Conservation (phyloP, 805 yeast genomes). For the Saturnispora serradocipensis region DNA sequence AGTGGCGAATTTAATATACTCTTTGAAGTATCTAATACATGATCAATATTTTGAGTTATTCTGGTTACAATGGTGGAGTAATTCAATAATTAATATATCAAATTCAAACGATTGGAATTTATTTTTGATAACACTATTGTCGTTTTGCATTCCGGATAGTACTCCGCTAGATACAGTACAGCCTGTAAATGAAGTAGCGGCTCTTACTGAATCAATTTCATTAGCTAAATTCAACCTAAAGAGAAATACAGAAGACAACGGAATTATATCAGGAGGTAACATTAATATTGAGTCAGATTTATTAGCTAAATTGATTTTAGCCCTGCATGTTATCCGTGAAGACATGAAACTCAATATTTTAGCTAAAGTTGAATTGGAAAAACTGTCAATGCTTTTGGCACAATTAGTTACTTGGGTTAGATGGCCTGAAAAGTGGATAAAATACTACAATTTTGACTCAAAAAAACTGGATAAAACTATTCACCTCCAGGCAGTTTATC, state of each 20-base stretch:
- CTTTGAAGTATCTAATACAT: slow-evolving; percentile 48
- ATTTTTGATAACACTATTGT: slow-evolving; percentile 41
- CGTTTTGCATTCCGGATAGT: slow-evolving; percentile 41
- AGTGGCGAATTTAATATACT: slow-evolving; percentile 37
- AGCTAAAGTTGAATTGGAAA: slow-evolving; percentile 26
- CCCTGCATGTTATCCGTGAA: slow-evolving; percentile 71
- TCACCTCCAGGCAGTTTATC: slow-evolving; percentile 34
- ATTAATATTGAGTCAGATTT: slow-evolving; percentile 30
- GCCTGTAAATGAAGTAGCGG: slow-evolving; percentile 20
- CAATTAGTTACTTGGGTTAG: slow-evolving; percentile 61
- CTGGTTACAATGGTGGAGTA: slow-evolving; percentile 57
- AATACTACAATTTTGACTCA: slow-evolving; percentile 39
- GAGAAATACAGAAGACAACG: not conserved
- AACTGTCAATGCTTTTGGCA: slow-evolving; percentile 46
- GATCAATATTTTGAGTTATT: slow-evolving; percentile 46
- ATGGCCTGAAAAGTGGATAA: slow-evolving; percentile 62
- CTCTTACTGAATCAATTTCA: slow-evolving; percentile 18
- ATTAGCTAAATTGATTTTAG: slow-evolving; percentile 53
- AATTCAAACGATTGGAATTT: slow-evolving; percentile 51
- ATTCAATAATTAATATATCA: slow-evolving; percentile 33
- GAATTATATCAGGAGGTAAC: not conserved
- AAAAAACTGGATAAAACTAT: slow-evolving; percentile 30
- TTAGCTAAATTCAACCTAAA: slow-evolving; percentile 13
- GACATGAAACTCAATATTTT: slow-evolving; percentile 55
- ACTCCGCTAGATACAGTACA: slow-evolving; percentile 16